Base-by-base conservation (phyloP, 2,329 filamentous ascomycete genomes). In the Colletotrichum plurivorum region DNA sequence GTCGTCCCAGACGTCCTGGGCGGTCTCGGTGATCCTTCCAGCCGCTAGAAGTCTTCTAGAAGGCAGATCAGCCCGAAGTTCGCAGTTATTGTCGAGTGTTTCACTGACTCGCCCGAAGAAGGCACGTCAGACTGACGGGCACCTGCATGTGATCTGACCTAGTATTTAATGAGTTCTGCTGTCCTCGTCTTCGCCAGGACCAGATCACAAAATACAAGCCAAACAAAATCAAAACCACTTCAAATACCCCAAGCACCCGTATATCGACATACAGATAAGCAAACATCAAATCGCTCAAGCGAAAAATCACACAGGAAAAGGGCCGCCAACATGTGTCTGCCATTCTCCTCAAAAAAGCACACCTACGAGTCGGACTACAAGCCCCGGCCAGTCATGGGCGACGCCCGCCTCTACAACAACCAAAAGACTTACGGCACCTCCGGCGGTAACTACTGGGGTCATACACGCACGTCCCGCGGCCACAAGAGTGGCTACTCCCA, bases 41-140 rank as follows among this genome's bases (percentile, higher is more conserved):
- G 39, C 8, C 60, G 59, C 65, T 64, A 58, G 65, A 68, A 68
- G 45, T 18, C 18, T 48, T 68, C 53, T 16, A 46, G 59, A 68
- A 64, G 65, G 53, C 54, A 63, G 60, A 63, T 15, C 22, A 46
- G 13, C 2, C 18, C 12, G 45, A 51, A 27, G 53, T 46, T 64
- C 46, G n/a, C 45, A 16, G 13, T 31, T 52, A 27, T 39, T 48
- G 16, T 15, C 22, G 45, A 51, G 36, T 20, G 20, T 36, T 55
- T 8, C 27, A 31, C n/a, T 55, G 6, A n/a, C 59, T 67, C 22
- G 18, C 31, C 18, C 9, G 6, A 8, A 3, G 49, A 20, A 25
- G 45, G 7, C 25, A 59, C 56, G 27, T 59, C 56, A 59, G 25
- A 25, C 22, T 36, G 13, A 36, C 25, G 25, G n/a, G 31, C n/a